Evolutionary conservation across 371 early-diverging fungal genomes (phyloP), one percentile per base, ranked within the genome.

Genomic region (Syncephalis plumigaleata): DNA sequence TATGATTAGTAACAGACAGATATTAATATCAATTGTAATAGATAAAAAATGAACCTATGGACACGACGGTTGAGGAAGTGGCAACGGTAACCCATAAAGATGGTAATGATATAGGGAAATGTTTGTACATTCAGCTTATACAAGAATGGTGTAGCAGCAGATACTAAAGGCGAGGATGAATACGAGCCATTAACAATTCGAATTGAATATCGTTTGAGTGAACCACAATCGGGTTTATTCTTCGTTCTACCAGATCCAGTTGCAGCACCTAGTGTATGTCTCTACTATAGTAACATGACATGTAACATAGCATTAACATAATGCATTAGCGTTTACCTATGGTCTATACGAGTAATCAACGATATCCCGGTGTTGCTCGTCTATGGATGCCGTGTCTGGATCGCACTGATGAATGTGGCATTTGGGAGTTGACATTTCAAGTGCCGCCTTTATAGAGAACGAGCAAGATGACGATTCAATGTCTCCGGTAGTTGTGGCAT

Each of bases 361-460:
- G 79, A 18, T 54, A 73, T 8, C 80, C 84, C 26, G 83, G 85
- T 3, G 73, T 70, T 23, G 76, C 88, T 3, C 75, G 94, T 1
- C 55, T 72, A 36, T 91, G 92, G 92, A 63, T 91, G 39, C 94
- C 94, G 1, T 91, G 91, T 55, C 55, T 87, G 38, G 91, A 93
- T 55, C 62, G 68, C 17, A 52, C 75, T 7, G 69, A 75, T 13
- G 84, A 81, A 39, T 61, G 82, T 48, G 76, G 78, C 45, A 87
- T 86, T 2, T 93, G 90, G 90, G 88, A 87, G 38, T 63, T 93
- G 56, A 76, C 40, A 52, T 45, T 43, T 45, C 22, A 54, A 42
- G 51, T 54, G 25, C 51, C 55, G 56, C 51, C 4, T 48, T 53
- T 49, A 56, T 63, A 22, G 37, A 55, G 36, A 46, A 58, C 39